A percentile compares a stretch with the other conserved stretches of the same genome.
Conservation (phyloP, 2,329 filamentous ascomycete species). For the Endoconidiophora polonica region DNA sequence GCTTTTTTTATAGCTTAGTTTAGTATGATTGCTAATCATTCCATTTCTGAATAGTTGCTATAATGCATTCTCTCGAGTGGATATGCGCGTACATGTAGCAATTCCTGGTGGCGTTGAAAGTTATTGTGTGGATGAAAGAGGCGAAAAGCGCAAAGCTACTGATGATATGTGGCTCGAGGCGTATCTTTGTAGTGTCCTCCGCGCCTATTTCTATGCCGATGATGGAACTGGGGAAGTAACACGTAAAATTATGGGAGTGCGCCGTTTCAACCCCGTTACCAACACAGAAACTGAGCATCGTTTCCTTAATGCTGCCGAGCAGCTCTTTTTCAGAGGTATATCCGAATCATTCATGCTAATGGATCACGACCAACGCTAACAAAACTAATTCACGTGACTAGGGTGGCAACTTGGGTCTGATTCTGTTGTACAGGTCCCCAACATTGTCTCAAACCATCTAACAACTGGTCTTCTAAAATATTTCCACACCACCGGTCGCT, state of each 20-base stretch:
- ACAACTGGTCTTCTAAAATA: constrained; percentile 89
- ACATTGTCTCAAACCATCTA: constrained; percentile 88
- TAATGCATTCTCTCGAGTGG: constrained; percentile 94
- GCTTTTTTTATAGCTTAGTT: neutral
- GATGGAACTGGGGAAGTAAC: constrained; percentile 88
- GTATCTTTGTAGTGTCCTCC: constrained; percentile 83
- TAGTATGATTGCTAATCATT: too few species aligned
- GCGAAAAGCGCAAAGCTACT: constrained; percentile 82
- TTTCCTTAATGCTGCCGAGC: constrained; percentile 85
- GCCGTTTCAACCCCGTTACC: constrained; percentile 92
- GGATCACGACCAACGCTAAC: too few species aligned
- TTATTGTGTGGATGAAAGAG: constrained; percentile 93
- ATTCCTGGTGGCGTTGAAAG: constrained; percentile 94
- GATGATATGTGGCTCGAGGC: constrained; percentile 96
- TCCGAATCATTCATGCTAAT: too few species aligned
- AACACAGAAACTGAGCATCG: constrained; percentile 97
- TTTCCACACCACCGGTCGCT: constrained; percentile 86
- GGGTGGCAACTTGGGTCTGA: constrained; percentile 94
- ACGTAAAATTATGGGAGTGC: constrained; percentile 91
- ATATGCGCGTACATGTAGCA: constrained; percentile 96
- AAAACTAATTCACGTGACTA: constrained; percentile 19
- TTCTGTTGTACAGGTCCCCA: constrained; percentile 92
- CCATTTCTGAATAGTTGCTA: constrained; percentile 46
- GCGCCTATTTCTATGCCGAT: constrained; percentile 93
- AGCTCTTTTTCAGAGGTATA: constrained; percentile 79